Percentiles rank a stretch among this genome's conserved stretches.
phyloP scores from a whole-genome alignment of 768 basidiomycete genomes.

The Russula lepida region DNA sequence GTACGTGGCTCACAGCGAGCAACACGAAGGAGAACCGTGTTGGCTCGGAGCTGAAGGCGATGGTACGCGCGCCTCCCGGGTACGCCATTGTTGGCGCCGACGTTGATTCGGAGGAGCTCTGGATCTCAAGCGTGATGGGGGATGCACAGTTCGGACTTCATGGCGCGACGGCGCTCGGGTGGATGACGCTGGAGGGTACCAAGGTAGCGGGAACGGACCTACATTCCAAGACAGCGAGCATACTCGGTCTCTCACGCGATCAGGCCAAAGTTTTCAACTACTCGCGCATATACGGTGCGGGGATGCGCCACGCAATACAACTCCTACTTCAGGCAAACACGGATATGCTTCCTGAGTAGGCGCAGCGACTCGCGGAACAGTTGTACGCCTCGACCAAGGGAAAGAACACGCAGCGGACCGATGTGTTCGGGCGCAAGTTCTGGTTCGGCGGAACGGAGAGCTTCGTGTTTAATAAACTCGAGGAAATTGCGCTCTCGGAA shows the following conservation, averaged over 20 bases:
- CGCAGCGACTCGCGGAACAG: constrained; percentile 71
- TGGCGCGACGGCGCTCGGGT: constrained; percentile 92
- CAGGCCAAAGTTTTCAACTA: constrained; percentile 99
- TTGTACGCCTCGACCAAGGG: constrained; percentile 93
- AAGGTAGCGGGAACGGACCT: constrained; percentile 92
- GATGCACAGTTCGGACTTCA: constrained; percentile 97
- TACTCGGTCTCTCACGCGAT: constrained; percentile 87
- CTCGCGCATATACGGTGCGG: constrained; percentile 97
- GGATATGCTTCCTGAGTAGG: constrained; percentile 66
- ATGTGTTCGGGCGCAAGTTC: constrained; percentile 74
- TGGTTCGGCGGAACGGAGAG: constrained; percentile 98
- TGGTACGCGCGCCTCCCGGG: constrained; percentile 90
- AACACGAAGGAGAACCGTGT: constrained; percentile 97
- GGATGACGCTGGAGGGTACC: constrained; percentile 99
- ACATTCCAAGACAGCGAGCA: constrained; percentile 92
- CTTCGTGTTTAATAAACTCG: constrained; percentile 95
- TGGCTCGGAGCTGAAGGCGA: constrained; percentile 96
- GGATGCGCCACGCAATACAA: constrained; percentile 86
- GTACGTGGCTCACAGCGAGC: constrained; percentile 96
- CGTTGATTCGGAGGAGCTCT: constrained; percentile 97
- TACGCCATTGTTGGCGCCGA: constrained; percentile 96
- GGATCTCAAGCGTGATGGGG: constrained; percentile 98
- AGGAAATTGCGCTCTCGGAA: constrained; percentile 85
- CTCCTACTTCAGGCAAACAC: constrained; percentile 81
- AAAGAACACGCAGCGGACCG: constrained; percentile 66